Conservation (phyloP, 768 basidiomycete genomes). For the Termitomyces sp. region DNA sequence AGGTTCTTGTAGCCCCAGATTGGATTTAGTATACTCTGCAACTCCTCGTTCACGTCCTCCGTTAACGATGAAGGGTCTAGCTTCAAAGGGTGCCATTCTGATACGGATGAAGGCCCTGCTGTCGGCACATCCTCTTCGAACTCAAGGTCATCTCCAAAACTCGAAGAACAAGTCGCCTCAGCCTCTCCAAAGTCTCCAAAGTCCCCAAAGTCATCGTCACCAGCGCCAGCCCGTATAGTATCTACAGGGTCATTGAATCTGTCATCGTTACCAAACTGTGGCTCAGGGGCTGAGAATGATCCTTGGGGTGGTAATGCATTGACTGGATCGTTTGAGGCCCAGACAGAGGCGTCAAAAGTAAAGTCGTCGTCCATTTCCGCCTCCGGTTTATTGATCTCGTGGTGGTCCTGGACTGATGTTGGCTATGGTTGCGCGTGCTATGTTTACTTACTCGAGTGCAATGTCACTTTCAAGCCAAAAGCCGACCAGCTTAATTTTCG, state of each 20-base stretch:
- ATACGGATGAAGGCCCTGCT: slow-evolving; percentile 34
- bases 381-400: slow-evolving; percentile 9
- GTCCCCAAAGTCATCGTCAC: slow-evolving; percentile 80
- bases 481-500: slow-evolving; percentile 52
- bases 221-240: slow-evolving; percentile 34
- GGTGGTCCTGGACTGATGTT: slow-evolving; percentile 18
- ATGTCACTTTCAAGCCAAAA: slow-evolving; percentile 18
- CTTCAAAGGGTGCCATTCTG: slow-evolving; percentile 55
- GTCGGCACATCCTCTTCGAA: slow-evolving; percentile 33
- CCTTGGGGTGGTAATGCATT: slow-evolving; percentile 22
- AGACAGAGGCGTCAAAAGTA: slow-evolving; percentile 67
- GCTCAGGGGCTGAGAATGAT: slow-evolving; percentile 17
- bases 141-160: slow-evolving; percentile 28
- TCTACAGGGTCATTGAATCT: slow-evolving; percentile 46
- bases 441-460: neutral
- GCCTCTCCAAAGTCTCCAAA: slow-evolving; percentile 85
- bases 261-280: slow-evolving; percentile 26
- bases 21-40: slow-evolving; percentile 61
- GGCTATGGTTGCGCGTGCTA: slow-evolving; percentile 7
- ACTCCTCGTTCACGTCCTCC: slow-evolving; percentile 50
- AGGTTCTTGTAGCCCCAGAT: slow-evolving; percentile 55
- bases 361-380: slow-evolving; percentile 64
- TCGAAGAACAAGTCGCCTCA: slow-evolving; percentile 22
- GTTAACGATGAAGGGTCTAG: slow-evolving; percentile 61
- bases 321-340: slow-evolving; percentile 46